These are phyloP conservation scores for Chrysanthemum lavandulifolium DNA, from an alignment of 129 eudicot genomes.

Conservation along the genomic window DNA sequence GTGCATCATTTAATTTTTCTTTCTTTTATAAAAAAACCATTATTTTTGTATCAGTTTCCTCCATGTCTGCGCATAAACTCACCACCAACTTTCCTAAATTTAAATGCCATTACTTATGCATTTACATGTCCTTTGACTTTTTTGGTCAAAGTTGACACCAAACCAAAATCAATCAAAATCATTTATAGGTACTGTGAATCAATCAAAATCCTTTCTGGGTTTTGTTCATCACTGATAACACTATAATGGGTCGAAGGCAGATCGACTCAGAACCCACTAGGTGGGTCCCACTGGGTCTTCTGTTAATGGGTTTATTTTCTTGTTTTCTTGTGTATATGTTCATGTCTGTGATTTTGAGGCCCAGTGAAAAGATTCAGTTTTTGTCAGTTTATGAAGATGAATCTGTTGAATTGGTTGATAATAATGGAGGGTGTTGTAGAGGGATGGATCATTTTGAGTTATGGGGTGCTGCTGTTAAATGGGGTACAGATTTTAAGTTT, in stretches of 20 bases:
- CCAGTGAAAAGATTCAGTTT: constrained; percentile 25
- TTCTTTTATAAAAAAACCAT: background rate
- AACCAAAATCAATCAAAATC: constrained; percentile 13
- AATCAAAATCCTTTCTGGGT: constrained; percentile 37
- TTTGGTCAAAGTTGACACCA: constrained; percentile 21
- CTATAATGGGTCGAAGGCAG: constrained; percentile 77
- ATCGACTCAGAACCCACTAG: constrained; percentile 54
- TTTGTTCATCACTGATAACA: constrained; percentile 33
- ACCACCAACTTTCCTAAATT: constrained; percentile 15
- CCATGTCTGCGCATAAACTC: constrained; percentile 29
- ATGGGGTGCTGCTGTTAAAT: constrained; percentile 92
- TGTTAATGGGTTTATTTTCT: constrained; percentile 60
- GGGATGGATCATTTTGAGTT: constrained; percentile 79
- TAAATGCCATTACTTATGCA: background rate
- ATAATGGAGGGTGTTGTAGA: constrained; percentile 67
- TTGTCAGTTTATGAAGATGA: constrained; percentile 23
- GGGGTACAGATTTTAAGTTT: constrained; percentile 84
- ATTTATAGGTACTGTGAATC: constrained; percentile 41
- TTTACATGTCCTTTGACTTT: background rate
- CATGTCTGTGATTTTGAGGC: constrained; percentile 47
- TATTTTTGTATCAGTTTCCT: constrained; percentile 17
- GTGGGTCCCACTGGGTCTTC: constrained; percentile 52
- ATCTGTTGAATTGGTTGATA: constrained; percentile 17
- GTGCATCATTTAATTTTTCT: constrained; percentile 21
- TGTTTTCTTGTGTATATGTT: constrained; percentile 59